These are phyloP conservation scores for Rutstroemia sp. DNA, from an alignment of 2,329 filamentous ascomycete species.

Conservation along the genomic window DNA sequence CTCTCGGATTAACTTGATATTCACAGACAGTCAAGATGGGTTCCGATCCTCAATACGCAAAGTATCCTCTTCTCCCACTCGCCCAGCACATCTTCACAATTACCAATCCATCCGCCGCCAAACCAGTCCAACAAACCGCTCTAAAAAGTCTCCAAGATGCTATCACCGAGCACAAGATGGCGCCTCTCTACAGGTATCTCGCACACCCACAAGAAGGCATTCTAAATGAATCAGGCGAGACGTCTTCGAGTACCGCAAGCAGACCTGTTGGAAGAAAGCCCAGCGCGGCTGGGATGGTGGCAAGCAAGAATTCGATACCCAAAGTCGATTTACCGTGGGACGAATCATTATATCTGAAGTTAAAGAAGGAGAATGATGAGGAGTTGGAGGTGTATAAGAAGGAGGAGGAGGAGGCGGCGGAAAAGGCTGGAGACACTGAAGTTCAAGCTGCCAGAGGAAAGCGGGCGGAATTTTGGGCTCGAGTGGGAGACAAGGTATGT, in stretches of 20 bases:
- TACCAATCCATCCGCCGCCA: conserved; percentile 68
- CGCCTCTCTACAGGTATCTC: conserved; percentile 76
- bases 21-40: conserved; percentile 46
- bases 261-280: conserved; percentile 60
- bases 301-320: conserved; percentile 57
- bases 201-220: conserved; percentile 66
- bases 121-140: conserved; percentile 59
- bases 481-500: conserved; percentile 87
- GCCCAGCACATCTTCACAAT: conserved; percentile 82
- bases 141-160: conserved; percentile 73
- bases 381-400: conserved; percentile 73
- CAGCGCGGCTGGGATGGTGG: conserved; percentile 67
- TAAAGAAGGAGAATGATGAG: conserved; percentile 70
- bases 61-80: conserved; percentile 74
- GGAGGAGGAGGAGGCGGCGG: conserved; percentile 86
- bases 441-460: conserved; percentile 88
- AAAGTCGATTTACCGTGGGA: conserved; percentile 79
- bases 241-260: conserved; percentile 34
- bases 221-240: conserved; percentile 44
- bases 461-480: conserved; percentile 91
- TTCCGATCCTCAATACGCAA: conserved; percentile 77
- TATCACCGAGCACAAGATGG: conserved; percentile 79
- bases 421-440: conserved; percentile 95
- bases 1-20: background rate
- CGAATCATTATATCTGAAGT: conserved; percentile 72